Evolutionary conservation across 2,329 filamentous ascomycete species (phyloP), one percentile per base, ranked within the genome.

Genomic region (Fusarium anguioides): DNA sequence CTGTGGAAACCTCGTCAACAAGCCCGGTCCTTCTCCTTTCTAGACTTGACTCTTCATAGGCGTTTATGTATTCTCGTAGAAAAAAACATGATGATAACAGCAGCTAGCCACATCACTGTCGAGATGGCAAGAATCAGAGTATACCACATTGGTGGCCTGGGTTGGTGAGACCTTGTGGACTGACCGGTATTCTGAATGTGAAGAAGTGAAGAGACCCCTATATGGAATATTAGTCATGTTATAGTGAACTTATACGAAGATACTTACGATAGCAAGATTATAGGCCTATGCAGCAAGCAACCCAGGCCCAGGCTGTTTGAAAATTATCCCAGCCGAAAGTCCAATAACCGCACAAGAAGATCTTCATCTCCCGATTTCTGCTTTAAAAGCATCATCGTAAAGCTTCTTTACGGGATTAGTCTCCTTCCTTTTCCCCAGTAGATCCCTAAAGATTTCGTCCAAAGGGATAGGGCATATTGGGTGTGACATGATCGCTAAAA

Each of bases 281-380:
- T 51, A 68, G 8, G 50, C 46, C 12, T 64, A 46, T 10, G 64
- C 64, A 23, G 46, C 59, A 9, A 68, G 42, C 8, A 68, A 17
- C 14, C 42, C 42, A n/a, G 51, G 37, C 5, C 20, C 41, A 3
- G 62, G 62, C 4, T 54, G 26, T 31, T 67, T 66, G 20, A 66
- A 69, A n/a, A 69, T 60, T 42, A 69, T 48, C 15, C 62, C 66
- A 0, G 66, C 66, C 14, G 66, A 20, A 14, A 69, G 58, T 4
- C 66, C 66, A 8, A 67, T 37, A 14, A 64, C 58, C 6, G 44
- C 54, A 26, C 53, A 59, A 6, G 66, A 45, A 26, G 51, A 37
- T 46, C 69, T 49, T 49, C 66, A 67, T 36, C 58, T 63, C 12
- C 45, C 66, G 8, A 66, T 48, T 8, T 66, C 66, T 11, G 62